Base-by-base conservation (phyloP, 179 eudicot genomes). In the Beta corolliflora region DNA sequence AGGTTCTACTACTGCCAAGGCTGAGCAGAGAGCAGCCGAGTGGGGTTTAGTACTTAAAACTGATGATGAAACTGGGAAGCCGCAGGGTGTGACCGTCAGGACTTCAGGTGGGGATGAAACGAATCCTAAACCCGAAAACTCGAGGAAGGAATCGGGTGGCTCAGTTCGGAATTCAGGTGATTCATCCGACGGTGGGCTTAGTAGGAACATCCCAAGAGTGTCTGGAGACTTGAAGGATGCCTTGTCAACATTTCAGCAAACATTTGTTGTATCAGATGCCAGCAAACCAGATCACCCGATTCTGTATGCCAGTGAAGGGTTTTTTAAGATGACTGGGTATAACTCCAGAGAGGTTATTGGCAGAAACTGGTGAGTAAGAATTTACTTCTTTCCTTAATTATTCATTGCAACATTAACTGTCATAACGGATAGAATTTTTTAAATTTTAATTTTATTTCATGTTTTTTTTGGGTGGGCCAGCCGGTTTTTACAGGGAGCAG, bases 191-290 rank as follows among this genome's bases (percentile, higher is more conserved):
- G 97, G 90, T 36, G 93, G 94, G 52, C 9, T 80, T 56, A 88
- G 86, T 81, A 83, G 83, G 58, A 78, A 69, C 31, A 60, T 88
- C 48, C 98, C 95, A 6, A 91, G 92, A 66, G 93, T 91, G 58
- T 92, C 98, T 0, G 98, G 92, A 87, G 99, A 94, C 53, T 82
- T 96, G 77, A 96, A 89, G 82, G 92, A 94, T 81, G 99, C 97
- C 11, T 75, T 96, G 65, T 96, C 99, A 2, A 25, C 99, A 25
- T 96, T 96, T 78, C 99, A 96, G 77, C 99, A 94, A 63, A 96
- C 99, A 9, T 96, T 96, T 74, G 99, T 96, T 70, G 99, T 96
- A 25, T 91, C 98, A 44, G 99, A 96, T 88, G 99, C 97, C 44
- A 84, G 90, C 60, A 96, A 94, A 85, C 90, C 94, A 14, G 97